These are phyloP conservation scores for Penicillium arizonense DNA, from an alignment of 495 filamentous ascomycete genomes.

Conservation along the genomic window DNA sequence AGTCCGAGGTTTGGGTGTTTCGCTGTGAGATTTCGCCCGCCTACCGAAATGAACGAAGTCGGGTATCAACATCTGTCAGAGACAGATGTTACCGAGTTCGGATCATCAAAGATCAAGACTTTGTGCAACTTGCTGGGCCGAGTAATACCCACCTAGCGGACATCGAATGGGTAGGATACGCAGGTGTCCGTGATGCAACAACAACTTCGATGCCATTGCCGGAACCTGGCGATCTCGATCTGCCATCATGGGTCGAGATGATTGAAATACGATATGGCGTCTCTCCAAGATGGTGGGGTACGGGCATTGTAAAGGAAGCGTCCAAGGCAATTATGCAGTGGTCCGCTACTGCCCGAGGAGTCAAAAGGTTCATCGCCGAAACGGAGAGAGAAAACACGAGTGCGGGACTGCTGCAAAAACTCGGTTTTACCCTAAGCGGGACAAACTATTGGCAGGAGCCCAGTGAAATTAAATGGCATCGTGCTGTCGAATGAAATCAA, in stretches of 20 bases:
- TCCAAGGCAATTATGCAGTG: slow-evolving; percentile 19
- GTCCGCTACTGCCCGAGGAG: slow-evolving; percentile 15
- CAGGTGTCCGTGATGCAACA: slow-evolving; percentile 26
- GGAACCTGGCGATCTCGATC: slow-evolving; percentile 10
- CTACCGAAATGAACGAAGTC: too few species aligned
- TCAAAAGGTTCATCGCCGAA: slow-evolving; percentile 28
- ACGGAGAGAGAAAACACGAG: slow-evolving; percentile 24
- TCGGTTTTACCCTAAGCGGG: slow-evolving; percentile 18
- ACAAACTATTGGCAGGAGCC: slow-evolving; percentile 33
- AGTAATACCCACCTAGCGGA: not conserved
- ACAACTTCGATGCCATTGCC: slow-evolving; percentile 20
- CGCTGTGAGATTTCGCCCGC: slow-evolving; percentile 15
- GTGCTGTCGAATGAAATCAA: not conserved
- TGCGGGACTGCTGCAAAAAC: slow-evolving; percentile 20
- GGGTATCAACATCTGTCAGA: not conserved
- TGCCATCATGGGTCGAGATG: slow-evolving; percentile 27
- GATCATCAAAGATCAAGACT: slow-evolving; percentile 1
- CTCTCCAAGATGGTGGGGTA: slow-evolving; percentile 19
- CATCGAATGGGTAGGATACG: slow-evolving; percentile 27
- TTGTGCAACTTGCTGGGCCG: not conserved
- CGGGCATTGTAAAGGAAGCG: slow-evolving; percentile 22
- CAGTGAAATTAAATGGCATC: slow-evolving; percentile 23
- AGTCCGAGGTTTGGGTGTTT: slow-evolving; percentile 17
- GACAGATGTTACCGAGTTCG: not conserved
- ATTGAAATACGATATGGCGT: slow-evolving; percentile 26